A percentile compares a stretch with the other conserved stretches of the same genome.
Evolutionary conservation across 306 rosid species (phyloP).

Genomic region (Mucuna pruriens): DNA sequence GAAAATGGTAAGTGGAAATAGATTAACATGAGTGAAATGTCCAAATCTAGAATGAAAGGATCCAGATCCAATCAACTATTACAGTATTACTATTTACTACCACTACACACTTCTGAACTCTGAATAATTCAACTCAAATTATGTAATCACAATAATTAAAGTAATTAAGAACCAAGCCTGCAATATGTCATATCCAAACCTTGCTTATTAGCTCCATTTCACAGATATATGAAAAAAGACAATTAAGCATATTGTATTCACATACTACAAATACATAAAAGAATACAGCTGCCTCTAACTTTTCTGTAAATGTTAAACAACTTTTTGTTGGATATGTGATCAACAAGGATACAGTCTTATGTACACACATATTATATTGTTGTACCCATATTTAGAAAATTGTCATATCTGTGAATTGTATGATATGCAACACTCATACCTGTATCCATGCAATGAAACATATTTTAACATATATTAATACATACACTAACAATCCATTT

Average conservation of each 20-base stretch:
- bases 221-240: background rate
- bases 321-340: background rate
- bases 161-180: constrained; percentile 7
- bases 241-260: background rate
- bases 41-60: background rate
- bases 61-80: constrained; percentile 2
- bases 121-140: background rate
- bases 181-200: background rate
- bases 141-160: background rate
- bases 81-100: too few species aligned
- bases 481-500: background rate
- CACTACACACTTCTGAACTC: background rate
- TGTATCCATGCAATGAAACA: background rate
- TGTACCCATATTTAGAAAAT: background rate
- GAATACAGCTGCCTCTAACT: background rate
- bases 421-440: background rate
- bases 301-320: background rate
- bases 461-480: background rate
- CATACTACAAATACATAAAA: background rate
- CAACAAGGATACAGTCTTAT: background rate
- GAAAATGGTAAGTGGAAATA: background rate
- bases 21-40: background rate
- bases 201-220: background rate
- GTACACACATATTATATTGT: background rate
- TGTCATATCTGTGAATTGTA: constrained; percentile 19